These are phyloP conservation scores for Elongisporangium undulatum DNA, from an alignment of 352 stramenopile species.

Conservation along the genomic window DNA sequence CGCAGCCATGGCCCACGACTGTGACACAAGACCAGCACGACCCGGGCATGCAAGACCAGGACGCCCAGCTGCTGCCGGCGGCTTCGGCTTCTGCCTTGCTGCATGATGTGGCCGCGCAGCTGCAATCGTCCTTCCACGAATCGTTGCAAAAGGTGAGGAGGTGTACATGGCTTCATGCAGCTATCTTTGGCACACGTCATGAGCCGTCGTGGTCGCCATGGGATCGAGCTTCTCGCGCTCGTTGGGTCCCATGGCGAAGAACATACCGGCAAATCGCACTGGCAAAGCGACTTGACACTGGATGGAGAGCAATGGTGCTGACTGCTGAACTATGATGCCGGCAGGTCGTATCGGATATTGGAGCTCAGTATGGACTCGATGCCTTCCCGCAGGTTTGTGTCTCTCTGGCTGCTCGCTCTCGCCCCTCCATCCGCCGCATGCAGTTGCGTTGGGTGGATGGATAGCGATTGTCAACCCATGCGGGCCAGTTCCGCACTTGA, in stretches of 20 bases:
- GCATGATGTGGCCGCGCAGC: constrained; percentile 22
- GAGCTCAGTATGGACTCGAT: constrained; percentile 29
- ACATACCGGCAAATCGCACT: too few relatives aligned
- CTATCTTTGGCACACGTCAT: constrained; percentile 2
- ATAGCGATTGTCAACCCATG: too few relatives aligned
- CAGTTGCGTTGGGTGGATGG: constrained; percentile 10
- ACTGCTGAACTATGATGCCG: background rate
- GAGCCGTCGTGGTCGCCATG: constrained; percentile 12
- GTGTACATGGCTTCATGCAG: background rate
- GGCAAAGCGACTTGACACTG: too few relatives aligned
- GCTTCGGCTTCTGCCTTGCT: constrained; percentile 22
- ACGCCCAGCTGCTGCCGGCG: constrained; percentile 5
- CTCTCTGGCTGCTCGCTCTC: too few relatives aligned
- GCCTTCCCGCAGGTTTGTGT: constrained; percentile 8
- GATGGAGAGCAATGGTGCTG: too few relatives aligned
- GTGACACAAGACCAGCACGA: constrained; percentile 8
- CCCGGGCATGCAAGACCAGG: constrained; percentile 7
- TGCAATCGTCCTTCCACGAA: constrained; percentile 32
- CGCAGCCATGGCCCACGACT: constrained; percentile 13
- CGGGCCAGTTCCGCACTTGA: too few relatives aligned
- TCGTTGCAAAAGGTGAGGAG: constrained; percentile 26
- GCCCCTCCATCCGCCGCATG: constrained; percentile 5
- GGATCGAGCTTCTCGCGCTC: too few relatives aligned
- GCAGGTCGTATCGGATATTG: constrained; percentile 34
- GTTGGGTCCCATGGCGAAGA: too few relatives aligned